Base-by-base conservation (phyloP, 129 eudicot species). In the Chrysanthemum makinoi region DNA sequence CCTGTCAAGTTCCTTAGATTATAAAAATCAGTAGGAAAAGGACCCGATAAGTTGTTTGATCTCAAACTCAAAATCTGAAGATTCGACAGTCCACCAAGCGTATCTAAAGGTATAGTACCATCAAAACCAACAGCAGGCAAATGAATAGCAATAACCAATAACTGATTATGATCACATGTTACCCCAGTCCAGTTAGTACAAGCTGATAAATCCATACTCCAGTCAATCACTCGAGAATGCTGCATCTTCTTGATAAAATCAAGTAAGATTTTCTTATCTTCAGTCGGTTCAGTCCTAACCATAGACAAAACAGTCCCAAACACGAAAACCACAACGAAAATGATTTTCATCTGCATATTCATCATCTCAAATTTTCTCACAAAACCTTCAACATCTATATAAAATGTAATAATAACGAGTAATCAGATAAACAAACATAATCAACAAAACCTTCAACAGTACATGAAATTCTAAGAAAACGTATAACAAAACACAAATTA, bases 151-250 rank as follows among this genome's bases (percentile, higher is more conserved):
- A 87, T 90, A 16, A 94, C 26, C 26, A 85, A 69, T 11, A 96
- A 80, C 14, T 83, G 69, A 28, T 86, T 74, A 70, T 83, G 86
- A 80, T 89, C 81, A 65, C 98, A 94, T 14, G 96, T 89, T 17
- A 94, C 93, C 47, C 98, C 97, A 53, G 74, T 81, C 98, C 98
- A 94, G 72, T 65, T 73, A 52, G 55, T 77, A 73, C 98, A 94
- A 68, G 86, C 95, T 4, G 96, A 76, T 72, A 86, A 75, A 4
- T 72, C 84, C 60, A 51, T 76, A 61, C 81, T 43, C 98, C 98
- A 94, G 48, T 94, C 84, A 54, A 94, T 64, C 12, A 64, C 51
- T 22, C 72, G 70, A 5, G 91, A 78, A 70, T 82, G 97, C 61
- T 62, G 65, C 24, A 83, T 68, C 17, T 79, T 82, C 18, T 62